Percentiles rank a stretch among this genome's conserved stretches.
Evolutionary conservation across 225 moss, liverwort and hornwort genomes (phyloP).

Genomic region (Polytrichum formosum): DNA sequence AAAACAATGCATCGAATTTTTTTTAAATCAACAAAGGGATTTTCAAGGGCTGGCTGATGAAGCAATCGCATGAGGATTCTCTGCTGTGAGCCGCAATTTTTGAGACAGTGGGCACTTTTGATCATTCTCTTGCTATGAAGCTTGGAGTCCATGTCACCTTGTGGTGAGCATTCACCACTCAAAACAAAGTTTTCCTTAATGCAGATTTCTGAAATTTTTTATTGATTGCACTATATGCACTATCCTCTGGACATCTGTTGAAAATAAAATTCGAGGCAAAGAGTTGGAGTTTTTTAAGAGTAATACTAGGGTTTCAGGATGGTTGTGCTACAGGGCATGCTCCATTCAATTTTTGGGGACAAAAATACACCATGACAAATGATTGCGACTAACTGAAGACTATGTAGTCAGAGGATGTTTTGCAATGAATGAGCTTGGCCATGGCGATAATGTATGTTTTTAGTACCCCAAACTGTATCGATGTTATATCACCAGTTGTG

Average conservation of each 20-base stretch:
- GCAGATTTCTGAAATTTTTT: too few relatives aligned
- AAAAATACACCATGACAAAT: conserved; percentile 89
- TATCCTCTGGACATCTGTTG: neutral
- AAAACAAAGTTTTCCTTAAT: too few relatives aligned
- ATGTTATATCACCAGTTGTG: too few relatives aligned
- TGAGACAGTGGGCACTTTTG: conserved; percentile 67
- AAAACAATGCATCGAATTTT: conserved; percentile 69
- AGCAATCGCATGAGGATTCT: conserved; percentile 35
- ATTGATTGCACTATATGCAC: too few relatives aligned
- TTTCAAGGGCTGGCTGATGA: conserved; percentile 64
- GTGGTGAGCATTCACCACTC: conserved; percentile 23
- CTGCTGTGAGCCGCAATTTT: conserved; percentile 54
- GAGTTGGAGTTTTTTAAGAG: neutral
- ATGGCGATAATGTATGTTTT: conserved; percentile 78
- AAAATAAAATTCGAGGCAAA: neutral
- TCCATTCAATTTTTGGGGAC: conserved; percentile 75
- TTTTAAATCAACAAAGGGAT: conserved; percentile 54
- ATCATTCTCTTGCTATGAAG: conserved; percentile 87
- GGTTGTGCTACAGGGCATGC: conserved; percentile 55
- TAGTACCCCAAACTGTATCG: too few relatives aligned
- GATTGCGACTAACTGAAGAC: conserved; percentile 71
- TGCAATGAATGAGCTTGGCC: conserved; percentile 96
- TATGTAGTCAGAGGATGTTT: conserved; percentile 68
- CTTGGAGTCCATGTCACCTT: conserved; percentile 85
- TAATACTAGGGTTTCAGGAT: neutral